Evolutionary conservation across 768 basidiomycete genomes (phyloP).

Genomic region (Coprinopsis strossmayeri): DNA sequence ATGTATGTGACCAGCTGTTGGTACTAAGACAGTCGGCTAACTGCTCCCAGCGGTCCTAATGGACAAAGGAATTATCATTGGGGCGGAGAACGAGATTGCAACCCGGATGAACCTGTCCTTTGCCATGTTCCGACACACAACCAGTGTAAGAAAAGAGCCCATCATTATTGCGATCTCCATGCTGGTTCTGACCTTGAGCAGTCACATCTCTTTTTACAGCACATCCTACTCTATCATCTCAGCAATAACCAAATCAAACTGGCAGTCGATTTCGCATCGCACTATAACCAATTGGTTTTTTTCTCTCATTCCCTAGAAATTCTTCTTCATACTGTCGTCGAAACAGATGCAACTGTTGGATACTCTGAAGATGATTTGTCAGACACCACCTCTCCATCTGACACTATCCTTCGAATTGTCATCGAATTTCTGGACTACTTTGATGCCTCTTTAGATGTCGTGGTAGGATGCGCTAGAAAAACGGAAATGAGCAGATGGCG

Average conservation of each 20-base stretch:
- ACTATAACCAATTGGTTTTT: conserved; percentile 85
- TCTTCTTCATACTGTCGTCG: conserved; percentile 87
- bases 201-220: conserved; percentile 94
- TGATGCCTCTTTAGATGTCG: conserved; percentile 83
- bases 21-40: not conserved
- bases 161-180: too few species aligned
- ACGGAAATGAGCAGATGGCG: conserved; percentile 92
- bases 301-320: conserved; percentile 94
- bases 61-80: conserved; percentile 99
- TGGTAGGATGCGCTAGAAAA: conserved; percentile 94
- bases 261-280: conserved; percentile 79
- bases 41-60: conserved; percentile 76
- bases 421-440: conserved; percentile 95
- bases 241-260: conserved; percentile 55
- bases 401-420: conserved; percentile 52
- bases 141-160: conserved; percentile 83
- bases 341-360: conserved; percentile 57
- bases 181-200: too few species aligned
- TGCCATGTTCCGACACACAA: conserved; percentile 86
- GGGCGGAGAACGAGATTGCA: conserved; percentile 84
- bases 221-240: conserved; percentile 81
- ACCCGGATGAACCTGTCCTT: conserved; percentile 75
- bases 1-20: conserved; percentile 46
- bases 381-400: conserved; percentile 17
- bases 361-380: conserved; percentile 4